phyloP scores from a whole-genome alignment of 2,329 filamentous ascomycete species.

The Fusarium verrucosum region DNA sequence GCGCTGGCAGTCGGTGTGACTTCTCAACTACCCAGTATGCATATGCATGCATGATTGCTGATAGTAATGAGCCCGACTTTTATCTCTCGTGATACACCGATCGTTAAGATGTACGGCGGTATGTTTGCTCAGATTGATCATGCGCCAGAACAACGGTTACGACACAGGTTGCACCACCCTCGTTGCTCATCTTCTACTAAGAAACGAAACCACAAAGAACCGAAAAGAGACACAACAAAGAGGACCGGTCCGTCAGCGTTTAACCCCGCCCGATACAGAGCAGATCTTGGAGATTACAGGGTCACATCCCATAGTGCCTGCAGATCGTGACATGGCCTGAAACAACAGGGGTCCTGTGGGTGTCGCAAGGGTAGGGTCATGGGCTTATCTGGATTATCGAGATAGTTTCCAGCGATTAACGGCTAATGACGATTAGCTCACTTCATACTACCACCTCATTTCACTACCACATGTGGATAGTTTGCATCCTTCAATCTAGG shows the following conservation, averaged over 20 bases:
- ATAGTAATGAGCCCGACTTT: not conserved
- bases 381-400: constrained; percentile 16
- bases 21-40: not conserved
- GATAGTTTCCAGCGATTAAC: constrained; percentile 1
- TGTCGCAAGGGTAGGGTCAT: constrained; percentile 10
- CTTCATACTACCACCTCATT: not conserved
- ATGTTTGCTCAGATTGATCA: constrained; percentile 13
- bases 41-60: not conserved
- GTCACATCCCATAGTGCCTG: constrained; percentile 33
- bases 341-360: constrained; percentile 25
- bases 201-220: not conserved
- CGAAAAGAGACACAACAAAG: constrained; percentile 15
- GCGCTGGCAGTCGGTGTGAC: constrained; percentile 29
- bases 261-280: not conserved
- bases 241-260: constrained; percentile 16
- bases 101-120: too few species aligned
- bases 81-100: constrained; percentile 9
- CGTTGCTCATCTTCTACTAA: constrained; percentile 23
- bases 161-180: constrained; percentile 5
- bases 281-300: constrained; percentile 43
- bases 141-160: not conserved
- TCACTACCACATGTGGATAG: not conserved
- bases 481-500: not conserved
- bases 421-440: not conserved
- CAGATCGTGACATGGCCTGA: constrained; percentile 27